These are phyloP conservation scores for Rhinocladiella similis DNA, from an alignment of 2,329 filamentous ascomycete species.

Conservation along the genomic window DNA sequence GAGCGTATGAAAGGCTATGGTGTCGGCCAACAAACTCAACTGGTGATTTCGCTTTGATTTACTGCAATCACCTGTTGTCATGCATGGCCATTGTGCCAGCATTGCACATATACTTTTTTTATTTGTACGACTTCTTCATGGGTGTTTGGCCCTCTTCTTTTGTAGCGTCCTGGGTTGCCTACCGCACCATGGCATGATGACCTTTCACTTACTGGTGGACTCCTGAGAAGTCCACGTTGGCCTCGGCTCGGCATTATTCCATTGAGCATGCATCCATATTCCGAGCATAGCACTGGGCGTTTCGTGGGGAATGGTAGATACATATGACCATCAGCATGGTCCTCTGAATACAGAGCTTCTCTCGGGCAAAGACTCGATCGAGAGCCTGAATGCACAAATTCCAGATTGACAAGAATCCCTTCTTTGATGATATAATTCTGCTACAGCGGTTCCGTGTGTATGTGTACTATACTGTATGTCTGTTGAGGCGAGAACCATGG, in stretches of 20 bases:
- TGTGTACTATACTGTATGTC: background rate
- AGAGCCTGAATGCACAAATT: constrained; percentile 9
- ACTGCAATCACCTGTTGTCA: background rate
- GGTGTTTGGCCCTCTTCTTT: constrained; percentile 10
- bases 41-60: constrained; percentile 72
- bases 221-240: background rate
- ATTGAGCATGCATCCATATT: background rate
- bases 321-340: constrained; percentile 26
- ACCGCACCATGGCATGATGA: constrained; percentile 14
- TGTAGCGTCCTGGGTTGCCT: constrained; percentile 2
- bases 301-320: constrained; percentile 14
- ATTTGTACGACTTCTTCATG: constrained; percentile 12
- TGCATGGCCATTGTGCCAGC: background rate
- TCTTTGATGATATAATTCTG: background rate
- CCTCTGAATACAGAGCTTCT: constrained; percentile 8
- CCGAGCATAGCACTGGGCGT: constrained; percentile 19
- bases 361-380: constrained; percentile 15
- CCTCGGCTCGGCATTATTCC: background rate
- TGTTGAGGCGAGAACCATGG: too few relatives aligned
- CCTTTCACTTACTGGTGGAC: constrained; percentile 3
- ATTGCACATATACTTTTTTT: constrained; percentile 18
- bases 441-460: background rate
- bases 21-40: constrained; percentile 52
- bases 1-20: constrained; percentile 73
- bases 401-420: background rate